A percentile compares a stretch with the other conserved stretches of the same genome.
Evolutionary conservation across 2,329 filamentous ascomycete species (phyloP).

Genomic region (Fusarium tanahbumbuense): DNA sequence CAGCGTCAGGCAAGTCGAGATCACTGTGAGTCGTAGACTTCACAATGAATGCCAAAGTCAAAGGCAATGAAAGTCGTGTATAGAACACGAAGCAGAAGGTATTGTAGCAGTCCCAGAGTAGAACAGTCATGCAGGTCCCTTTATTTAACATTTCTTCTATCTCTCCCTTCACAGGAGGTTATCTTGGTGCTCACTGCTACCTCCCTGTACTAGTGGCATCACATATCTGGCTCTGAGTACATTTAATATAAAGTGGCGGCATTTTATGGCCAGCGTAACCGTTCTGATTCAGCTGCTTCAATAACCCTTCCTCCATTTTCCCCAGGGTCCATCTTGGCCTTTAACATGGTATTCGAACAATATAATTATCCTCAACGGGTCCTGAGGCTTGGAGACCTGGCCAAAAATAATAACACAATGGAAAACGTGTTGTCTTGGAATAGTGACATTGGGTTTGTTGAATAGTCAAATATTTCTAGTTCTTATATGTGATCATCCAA

Average conservation of each 20-base stretch:
- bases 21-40: background rate
- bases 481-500: background rate
- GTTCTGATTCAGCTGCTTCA: background rate
- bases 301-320: background rate
- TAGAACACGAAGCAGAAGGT: background rate
- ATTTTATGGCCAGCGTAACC: background rate
- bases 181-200: background rate
- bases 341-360: background rate
- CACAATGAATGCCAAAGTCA: background rate
- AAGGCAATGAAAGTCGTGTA: background rate
- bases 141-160: background rate
- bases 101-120: background rate
- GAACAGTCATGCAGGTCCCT: background rate
- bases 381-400: background rate
- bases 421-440: background rate
- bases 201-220: background rate
- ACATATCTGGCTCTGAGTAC: conserved; percentile 5
- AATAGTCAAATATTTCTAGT: background rate
- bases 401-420: too few species aligned
- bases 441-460: background rate
- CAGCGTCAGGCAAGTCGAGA: background rate
- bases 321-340: background rate
- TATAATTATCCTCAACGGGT: background rate
- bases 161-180: background rate
- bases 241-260: conserved; percentile 28